Base-by-base conservation (phyloP, 1,139 yeast species). In the Debaryomycetaceae sp. region DNA sequence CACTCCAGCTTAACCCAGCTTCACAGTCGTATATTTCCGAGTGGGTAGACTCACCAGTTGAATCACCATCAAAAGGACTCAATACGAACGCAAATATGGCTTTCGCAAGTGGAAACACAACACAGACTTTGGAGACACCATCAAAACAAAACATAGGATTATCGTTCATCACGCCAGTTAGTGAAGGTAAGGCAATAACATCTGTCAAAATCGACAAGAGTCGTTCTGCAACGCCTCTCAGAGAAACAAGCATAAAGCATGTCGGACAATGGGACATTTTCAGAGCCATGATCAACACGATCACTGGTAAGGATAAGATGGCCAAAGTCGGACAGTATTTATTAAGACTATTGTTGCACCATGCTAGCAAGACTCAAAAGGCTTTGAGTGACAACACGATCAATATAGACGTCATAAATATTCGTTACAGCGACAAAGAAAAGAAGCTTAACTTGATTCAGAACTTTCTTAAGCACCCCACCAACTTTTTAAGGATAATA, bases 281-380 rank as follows among this genome's bases (percentile, higher is more conserved):
- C 41, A 73, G 80, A 63, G 64, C 66, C 30, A 63, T 78, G 62
- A 59, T 81, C 42, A 75, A 73, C 44, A 73, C 74, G 41, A 59
- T 83, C 19, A 71, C 78, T 2, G 91, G 91, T 29, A 84, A 83
- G 56, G 92, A 84, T 53, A 82, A 83, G 52, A 45, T 81, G 48
- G 85, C 87, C 29, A 84, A 84, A 51, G 66, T 79, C 5, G 67
- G 79, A 22, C 85, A 81, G 51, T 83, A 83, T 51, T 56, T 75
- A 0, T 58, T 84, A 38, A 71, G 84, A 44, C 58, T 83, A 24
- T 55, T 82, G 24, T 63, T 78, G 18, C 61, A 71, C 42, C 79
- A 81, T 52, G 69, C 82, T 7, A 53, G 63, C 5, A 64, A 65
- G 35, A 55, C 75, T 2, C 70, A 75, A 48, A 44, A 48, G 7